Conservation (phyloP, 495 filamentous ascomycete genomes). For the Endocarpon pusillum region DNA sequence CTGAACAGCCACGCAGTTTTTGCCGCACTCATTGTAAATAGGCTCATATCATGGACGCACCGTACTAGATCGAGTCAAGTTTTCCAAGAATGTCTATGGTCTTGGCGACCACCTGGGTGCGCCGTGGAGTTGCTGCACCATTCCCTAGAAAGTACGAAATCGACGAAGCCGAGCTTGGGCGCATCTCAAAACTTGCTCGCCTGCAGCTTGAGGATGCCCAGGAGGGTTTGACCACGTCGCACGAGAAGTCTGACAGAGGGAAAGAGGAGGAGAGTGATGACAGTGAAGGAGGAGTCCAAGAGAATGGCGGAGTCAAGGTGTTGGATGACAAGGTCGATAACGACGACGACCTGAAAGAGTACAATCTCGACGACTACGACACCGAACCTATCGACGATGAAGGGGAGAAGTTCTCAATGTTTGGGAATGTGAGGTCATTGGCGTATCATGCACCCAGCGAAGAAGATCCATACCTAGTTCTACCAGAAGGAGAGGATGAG, state of each 20-base stretch:
- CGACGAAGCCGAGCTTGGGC: constrained; percentile 78
- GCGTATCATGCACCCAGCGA: constrained; percentile 86
- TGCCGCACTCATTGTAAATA: no score
- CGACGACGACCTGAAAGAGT: constrained; percentile 85
- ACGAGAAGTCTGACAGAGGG: constrained; percentile 11
- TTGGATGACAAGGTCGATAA: constrained; percentile 23
- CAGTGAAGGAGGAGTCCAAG: constrained; percentile 7
- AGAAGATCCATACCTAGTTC: constrained; percentile 89
- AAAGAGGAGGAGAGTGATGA: constrained; percentile 12
- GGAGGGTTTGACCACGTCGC: constrained; percentile 67
- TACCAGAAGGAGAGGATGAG: constrained; percentile 55
- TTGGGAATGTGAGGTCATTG: constrained; percentile 82
- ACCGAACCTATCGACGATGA: constrained; percentile 54
- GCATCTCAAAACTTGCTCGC: constrained; percentile 78
- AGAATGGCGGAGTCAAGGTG: neutral
- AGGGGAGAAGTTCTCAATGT: constrained; percentile 67
- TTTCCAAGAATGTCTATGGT: constrained; percentile 64
- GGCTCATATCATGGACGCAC: no score
- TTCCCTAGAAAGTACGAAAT: constrained; percentile 84
- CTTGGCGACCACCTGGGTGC: constrained; percentile 85
- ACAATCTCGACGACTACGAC: constrained; percentile 89
- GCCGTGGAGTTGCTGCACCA: constrained; percentile 78
- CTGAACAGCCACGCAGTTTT: no score
- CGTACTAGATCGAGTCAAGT: no score
- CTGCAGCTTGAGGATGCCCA: constrained; percentile 85